Evolutionary conservation across 768 basidiomycete species (phyloP).

Genomic region (Termitomyces sp.): DNA sequence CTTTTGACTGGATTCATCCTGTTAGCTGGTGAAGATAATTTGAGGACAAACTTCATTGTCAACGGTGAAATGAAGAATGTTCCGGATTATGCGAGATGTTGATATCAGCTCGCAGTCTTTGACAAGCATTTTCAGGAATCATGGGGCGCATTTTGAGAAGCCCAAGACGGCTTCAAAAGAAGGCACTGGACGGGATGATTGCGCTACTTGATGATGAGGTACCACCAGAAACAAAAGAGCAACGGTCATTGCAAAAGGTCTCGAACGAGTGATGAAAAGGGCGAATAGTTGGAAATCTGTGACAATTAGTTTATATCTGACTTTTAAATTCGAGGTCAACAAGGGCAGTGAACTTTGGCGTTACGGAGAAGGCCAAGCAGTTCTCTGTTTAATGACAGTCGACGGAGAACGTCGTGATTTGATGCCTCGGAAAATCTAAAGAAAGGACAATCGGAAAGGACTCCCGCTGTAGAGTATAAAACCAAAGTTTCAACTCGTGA

Average conservation of each 20-base stretch:
- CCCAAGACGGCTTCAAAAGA: conserved; percentile 79
- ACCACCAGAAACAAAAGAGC: not conserved
- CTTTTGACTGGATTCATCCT: not conserved
- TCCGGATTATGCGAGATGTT: conserved; percentile 59
- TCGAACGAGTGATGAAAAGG: conserved; percentile 6
- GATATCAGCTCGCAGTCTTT: conserved; percentile 5
- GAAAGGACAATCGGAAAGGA: no score
- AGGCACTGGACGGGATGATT: conserved; percentile 55
- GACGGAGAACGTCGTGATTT: no score
- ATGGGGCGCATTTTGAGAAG: conserved; percentile 85
- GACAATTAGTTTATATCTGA: not conserved
- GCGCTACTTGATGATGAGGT: conserved; percentile 24
- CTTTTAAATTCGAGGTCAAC: no score
- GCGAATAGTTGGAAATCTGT: not conserved
- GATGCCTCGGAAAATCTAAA: no score
- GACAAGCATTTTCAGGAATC: conserved; percentile 51
- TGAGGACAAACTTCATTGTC: conserved; percentile 45
- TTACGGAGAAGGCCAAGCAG: no score
- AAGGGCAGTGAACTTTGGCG: no score
- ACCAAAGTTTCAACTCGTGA: no score
- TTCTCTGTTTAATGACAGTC: no score
- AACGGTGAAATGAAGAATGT: conserved; percentile 39
- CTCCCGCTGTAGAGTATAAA: no score
- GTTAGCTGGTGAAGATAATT: conserved; percentile 57
- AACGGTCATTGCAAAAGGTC: conserved; percentile 6